Evolutionary conservation across 305 asterid species (phyloP).

Genomic region (Fraxinus albicans): DNA sequence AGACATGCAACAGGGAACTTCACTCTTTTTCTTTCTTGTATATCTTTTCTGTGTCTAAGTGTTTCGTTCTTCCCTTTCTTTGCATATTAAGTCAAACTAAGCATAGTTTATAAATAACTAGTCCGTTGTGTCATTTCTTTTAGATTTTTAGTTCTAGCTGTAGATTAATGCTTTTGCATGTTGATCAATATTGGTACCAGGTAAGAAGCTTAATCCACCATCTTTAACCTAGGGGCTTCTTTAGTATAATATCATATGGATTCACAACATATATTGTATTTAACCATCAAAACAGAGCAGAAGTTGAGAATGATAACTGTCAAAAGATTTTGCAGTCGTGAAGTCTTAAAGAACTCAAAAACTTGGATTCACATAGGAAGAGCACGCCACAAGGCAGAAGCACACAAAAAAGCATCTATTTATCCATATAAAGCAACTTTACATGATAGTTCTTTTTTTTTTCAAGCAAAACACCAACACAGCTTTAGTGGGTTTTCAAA

Average conservation of each 20-base stretch:
- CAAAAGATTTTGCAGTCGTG: not conserved
- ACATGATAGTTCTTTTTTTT: not conserved
- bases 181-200: not conserved
- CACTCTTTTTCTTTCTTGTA: not conserved
- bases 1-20: not conserved
- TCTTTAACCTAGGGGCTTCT: not conserved
- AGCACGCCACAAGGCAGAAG: not conserved
- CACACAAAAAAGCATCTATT: not conserved
- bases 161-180: not conserved
- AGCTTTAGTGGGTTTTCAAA: not conserved
- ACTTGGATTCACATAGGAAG: not conserved
- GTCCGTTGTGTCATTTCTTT: not conserved
- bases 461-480: not conserved
- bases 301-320: not conserved
- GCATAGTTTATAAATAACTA: not conserved
- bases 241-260: not conserved
- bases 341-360: not conserved
- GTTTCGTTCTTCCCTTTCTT: not conserved
- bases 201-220: not conserved
- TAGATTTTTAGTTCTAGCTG: not conserved
- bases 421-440: not conserved
- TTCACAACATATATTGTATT: not conserved
- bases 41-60: not conserved
- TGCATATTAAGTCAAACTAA: not conserved
- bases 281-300: not conserved